Evolutionary conservation across 495 filamentous ascomycete genomes (phyloP).

Genomic region (Cenococcum geophilum): DNA sequence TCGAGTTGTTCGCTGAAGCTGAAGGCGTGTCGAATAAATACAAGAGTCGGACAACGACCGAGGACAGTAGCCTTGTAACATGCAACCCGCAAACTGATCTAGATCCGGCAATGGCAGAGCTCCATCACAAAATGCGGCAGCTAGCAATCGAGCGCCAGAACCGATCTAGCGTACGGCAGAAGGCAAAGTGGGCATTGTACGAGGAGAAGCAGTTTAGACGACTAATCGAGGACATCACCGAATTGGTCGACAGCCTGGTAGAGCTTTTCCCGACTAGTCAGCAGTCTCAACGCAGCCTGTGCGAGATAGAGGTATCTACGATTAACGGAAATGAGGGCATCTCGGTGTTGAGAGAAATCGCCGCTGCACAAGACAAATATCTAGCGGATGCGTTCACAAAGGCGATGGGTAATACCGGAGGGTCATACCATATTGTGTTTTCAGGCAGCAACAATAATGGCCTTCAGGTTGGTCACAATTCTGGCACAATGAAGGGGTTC

Average conservation of each 20-base stretch:
- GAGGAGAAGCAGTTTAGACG: constrained; percentile 23
- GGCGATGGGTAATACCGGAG: too few relatives aligned
- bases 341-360: too few relatives aligned
- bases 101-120: constrained; percentile 12
- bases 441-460: too few relatives aligned
- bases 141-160: constrained; percentile 30
- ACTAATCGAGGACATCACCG: constrained; percentile 34
- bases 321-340: too few relatives aligned
- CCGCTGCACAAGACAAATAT: too few relatives aligned
- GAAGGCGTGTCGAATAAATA: too few relatives aligned
- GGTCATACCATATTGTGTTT: too few relatives aligned
- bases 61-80: constrained; percentile 16
- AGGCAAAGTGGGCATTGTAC: constrained; percentile 25
- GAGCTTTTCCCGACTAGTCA: constrained; percentile 32
- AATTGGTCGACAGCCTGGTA: constrained; percentile 27
- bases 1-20: too few relatives aligned
- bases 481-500: too few relatives aligned
- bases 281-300: constrained; percentile 23
- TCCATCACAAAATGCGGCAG: constrained; percentile 34
- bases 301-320: too few relatives aligned
- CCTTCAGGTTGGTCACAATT: too few relatives aligned
- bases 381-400: too few relatives aligned
- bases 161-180: constrained; percentile 13
- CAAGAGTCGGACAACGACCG: constrained; percentile 17
- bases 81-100: constrained; percentile 27